These are phyloP conservation scores for Penicillium ochrochloron DNA, from an alignment of 495 filamentous ascomycete genomes.

Conservation along the genomic window DNA sequence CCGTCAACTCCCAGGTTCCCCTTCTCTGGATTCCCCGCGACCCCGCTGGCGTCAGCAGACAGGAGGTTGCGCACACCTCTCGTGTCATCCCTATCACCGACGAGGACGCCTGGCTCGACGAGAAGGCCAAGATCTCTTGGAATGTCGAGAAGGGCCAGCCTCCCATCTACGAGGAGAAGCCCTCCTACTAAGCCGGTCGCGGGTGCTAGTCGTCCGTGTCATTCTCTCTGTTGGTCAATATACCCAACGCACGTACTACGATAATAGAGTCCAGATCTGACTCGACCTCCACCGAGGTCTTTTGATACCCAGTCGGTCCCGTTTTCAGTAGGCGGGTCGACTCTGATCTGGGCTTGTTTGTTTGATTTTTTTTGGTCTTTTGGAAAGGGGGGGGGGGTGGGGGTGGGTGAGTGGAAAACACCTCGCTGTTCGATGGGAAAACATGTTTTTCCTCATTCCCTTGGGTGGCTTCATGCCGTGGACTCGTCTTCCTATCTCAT, in stretches of 20 bases:
- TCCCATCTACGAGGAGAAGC: conserved; percentile 79
- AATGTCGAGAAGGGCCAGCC: conserved; percentile 70
- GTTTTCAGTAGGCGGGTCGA: conserved; percentile 4
- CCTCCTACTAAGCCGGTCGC: conserved; percentile 47
- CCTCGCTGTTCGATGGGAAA: not conserved
- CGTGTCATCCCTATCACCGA: conserved; percentile 80
- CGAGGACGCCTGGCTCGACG: conserved; percentile 78
- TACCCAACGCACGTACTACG: not conserved
- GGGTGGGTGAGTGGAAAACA: not conserved
- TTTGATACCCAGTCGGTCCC: conserved; percentile 32
- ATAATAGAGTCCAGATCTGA: conserved; percentile 2
- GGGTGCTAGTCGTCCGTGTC: not conserved
- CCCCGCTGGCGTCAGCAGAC: conserved; percentile 70
- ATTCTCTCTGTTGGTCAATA: not conserved
- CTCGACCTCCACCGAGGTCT: conserved; percentile 18
- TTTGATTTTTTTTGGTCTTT: conserved; percentile 9
- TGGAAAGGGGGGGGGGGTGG: not conserved
- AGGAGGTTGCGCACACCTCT: conserved; percentile 74
- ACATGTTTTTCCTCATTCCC: not conserved
- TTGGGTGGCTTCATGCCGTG: not conserved
- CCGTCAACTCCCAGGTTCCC: conserved; percentile 64
- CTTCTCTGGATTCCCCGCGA: conserved; percentile 87
- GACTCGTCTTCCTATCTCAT: conserved; percentile 10
- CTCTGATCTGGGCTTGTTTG: conserved; percentile 23
- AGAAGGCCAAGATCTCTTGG: conserved; percentile 81